phyloP scores from a whole-genome alignment of 805 yeast genomes.

The Zygoascus tannicola region DNA sequence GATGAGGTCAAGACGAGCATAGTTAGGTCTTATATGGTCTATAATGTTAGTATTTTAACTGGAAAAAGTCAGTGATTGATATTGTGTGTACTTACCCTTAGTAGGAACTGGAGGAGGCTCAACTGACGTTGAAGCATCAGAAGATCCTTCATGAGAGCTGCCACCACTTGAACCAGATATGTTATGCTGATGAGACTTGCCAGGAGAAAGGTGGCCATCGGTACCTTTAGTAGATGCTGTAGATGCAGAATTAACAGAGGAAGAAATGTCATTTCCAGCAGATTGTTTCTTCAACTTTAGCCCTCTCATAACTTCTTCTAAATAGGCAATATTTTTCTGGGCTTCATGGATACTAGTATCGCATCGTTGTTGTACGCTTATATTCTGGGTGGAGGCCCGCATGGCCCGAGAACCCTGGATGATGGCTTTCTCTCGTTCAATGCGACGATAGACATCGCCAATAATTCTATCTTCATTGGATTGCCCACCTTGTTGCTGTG shows the following conservation, averaged over 20 bases:
- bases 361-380: constrained; percentile 81
- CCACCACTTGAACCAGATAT: constrained; percentile 9
- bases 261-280: constrained; percentile 3
- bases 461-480: constrained; percentile 32
- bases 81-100: constrained; percentile 8
- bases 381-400: constrained; percentile 68
- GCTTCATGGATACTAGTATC: constrained; percentile 87
- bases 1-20: constrained; percentile 50
- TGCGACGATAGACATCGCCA: constrained; percentile 71
- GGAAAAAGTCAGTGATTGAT: not conserved
- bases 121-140: not conserved
- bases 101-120: constrained; percentile 13
- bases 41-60: constrained; percentile 2
- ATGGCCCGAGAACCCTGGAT: constrained; percentile 79
- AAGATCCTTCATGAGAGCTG: not conserved
- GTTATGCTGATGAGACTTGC: constrained; percentile 11
- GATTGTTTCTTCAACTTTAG: constrained; percentile 31
- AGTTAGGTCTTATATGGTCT: constrained; percentile 17
- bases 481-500: constrained; percentile 1
- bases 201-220: not conserved
- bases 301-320: constrained; percentile 66
- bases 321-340: constrained; percentile 79
- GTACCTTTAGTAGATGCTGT: constrained; percentile 1
- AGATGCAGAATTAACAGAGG: constrained; percentile 2
- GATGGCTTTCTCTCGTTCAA: constrained; percentile 79